Evolutionary conservation across 495 filamentous ascomycete genomes (phyloP).

Genomic region (Hyaloscypha variabilis): DNA sequence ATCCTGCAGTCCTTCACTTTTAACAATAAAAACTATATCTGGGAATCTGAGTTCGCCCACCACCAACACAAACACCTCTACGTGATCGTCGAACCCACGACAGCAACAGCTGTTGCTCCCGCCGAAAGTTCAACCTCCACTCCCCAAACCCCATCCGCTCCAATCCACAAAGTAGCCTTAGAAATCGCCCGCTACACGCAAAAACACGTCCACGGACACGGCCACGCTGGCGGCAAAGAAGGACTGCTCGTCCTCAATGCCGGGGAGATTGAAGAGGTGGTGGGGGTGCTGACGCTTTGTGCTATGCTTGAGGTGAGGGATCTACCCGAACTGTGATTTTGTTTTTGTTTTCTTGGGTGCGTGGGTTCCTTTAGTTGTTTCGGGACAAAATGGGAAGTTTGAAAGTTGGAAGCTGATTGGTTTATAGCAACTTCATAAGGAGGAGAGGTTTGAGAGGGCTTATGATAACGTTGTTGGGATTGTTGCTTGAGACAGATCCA

Average conservation of each 20-base stretch:
- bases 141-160: not conserved
- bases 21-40: not conserved
- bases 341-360: not conserved
- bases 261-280: not conserved
- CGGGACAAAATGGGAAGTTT: not conserved
- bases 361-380: not conserved
- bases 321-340: not conserved
- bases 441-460: not conserved
- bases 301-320: slow-evolving; percentile 1
- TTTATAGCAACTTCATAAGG: not conserved
- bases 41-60: not conserved
- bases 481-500: not conserved
- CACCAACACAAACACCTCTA: not conserved
- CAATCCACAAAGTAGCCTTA: not conserved
- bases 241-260: not conserved
- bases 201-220: not conserved
- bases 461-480: not conserved
- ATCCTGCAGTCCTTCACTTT: not conserved
- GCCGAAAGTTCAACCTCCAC: not conserved
- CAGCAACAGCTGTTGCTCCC: no score
- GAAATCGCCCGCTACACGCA: not conserved
- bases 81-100: not conserved
- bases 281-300: not conserved
- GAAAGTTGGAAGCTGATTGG: not conserved
- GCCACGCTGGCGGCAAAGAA: not conserved